A percentile compares a stretch with the other conserved stretches of the same genome.
These are phyloP conservation scores for Coemansia sp. DNA, from an alignment of 192 early-diverging fungal species.

Conservation along the genomic window DNA sequence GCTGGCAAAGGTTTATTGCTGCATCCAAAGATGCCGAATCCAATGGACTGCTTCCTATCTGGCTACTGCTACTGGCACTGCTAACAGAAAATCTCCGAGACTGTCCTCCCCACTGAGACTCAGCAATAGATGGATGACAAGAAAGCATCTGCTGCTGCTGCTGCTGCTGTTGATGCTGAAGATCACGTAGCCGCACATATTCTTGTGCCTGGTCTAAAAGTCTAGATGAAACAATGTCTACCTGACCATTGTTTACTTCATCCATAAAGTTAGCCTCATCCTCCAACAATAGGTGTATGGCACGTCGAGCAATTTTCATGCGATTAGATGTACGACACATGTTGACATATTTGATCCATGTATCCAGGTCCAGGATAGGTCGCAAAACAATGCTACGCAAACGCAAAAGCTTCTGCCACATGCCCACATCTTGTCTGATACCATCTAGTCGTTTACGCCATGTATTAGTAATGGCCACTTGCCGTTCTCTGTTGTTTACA, in stretches of 20 bases:
- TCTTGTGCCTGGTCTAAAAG: constrained; percentile 11
- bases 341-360: constrained; percentile 93
- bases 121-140: neutral
- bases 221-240: neutral
- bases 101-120: neutral
- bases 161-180: constrained; percentile 11
- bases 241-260: constrained; percentile 10
- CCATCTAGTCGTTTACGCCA: constrained; percentile 85
- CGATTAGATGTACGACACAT: constrained; percentile 86
- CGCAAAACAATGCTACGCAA: constrained; percentile 82
- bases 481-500: constrained; percentile 71
- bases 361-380: constrained; percentile 89
- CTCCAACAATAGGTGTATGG: constrained; percentile 67
- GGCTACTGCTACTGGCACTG: neutral
- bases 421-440: constrained; percentile 85
- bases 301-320: constrained; percentile 77
- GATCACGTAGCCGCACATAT: constrained; percentile 7
- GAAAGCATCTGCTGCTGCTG: neutral
- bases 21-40: constrained; percentile 10
- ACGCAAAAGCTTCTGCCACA: constrained; percentile 89
- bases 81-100: neutral
- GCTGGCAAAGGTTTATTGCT: constrained; percentile 25
- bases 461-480: constrained; percentile 71
- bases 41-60: neutral
- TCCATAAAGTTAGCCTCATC: constrained; percentile 57